These are phyloP conservation scores for Closterium sp. DNA, from an alignment of 139 green algal genomes.

Conservation along the genomic window DNA sequence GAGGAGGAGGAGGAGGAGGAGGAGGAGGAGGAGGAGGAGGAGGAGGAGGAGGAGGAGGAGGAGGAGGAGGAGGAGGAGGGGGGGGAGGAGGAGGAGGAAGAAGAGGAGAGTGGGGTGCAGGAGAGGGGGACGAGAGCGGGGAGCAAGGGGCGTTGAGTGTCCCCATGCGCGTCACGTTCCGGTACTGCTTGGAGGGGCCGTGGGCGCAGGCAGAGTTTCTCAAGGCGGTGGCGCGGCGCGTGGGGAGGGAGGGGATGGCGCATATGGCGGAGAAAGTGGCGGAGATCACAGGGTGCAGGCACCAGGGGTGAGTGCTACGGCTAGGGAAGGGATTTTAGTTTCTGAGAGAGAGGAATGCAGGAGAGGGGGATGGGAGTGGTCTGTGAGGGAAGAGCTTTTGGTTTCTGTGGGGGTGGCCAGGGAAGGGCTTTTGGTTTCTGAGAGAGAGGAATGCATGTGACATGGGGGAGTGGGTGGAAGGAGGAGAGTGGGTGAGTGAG, in stretches of 20 bases:
- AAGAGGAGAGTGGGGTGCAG: neutral
- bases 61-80: neutral
- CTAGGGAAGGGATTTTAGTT: no score
- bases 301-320: constrained; percentile 20
- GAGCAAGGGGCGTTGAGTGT: neutral
- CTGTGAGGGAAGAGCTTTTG: no score
- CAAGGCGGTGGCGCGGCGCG: neutral
- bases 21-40: neutral
- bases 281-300: constrained; percentile 25
- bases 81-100: neutral
- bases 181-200: constrained; percentile 33
- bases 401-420: no score
- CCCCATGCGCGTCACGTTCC: constrained; percentile 3
- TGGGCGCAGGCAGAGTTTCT: constrained; percentile 3
- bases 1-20: no score
- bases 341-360: no score
- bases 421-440: no score
- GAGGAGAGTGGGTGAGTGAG: no score
- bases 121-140: neutral
- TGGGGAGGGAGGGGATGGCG: neutral
- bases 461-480: no score
- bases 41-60: neutral
- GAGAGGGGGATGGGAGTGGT: no score
- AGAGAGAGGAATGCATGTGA: no score
- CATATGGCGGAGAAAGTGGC: neutral